Base-by-base conservation (phyloP, 306 rosid species). In the Vicia villosa region DNA sequence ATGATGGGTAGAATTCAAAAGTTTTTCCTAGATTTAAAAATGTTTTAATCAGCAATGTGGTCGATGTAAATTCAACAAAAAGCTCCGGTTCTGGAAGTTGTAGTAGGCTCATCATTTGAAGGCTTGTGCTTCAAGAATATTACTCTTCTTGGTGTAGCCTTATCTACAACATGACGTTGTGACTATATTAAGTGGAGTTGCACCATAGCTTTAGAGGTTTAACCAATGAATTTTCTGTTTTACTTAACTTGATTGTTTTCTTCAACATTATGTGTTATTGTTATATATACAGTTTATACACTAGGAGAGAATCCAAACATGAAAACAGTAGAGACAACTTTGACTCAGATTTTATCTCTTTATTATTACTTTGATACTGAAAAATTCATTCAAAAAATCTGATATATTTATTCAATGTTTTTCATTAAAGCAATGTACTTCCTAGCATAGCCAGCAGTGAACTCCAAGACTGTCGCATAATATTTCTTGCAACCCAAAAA, bases 1-100 rank as follows among this genome's bases (percentile, higher is more conserved):
- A 91, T 62, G 82, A 90, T 56, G 85, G 90, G 70, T 94, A 95
- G 96, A 92, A 94, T 83, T 89, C 96, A 19, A 85, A 87, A 81
- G 95, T 97, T 41, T 68, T 91, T 73, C 99, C 99, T 12, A 84
- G 54, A 64, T 89, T 88, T 21, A 79, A 82, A 60, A 85, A 87
- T 24, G 81, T 94, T 60, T 80, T 43, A 26, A 77, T 94, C 5
- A 88, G 88, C 59, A 88, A 88, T 8, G 68, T 94, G 42, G 38
- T 80, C 8, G 87, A 96, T 63, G 65, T 91, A 34, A 91, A 86
- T 83, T 88, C 97, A 14, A 80, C 95, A 3, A 90, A n/a, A 84
- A 79, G 92, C 92, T 5, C 91, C 97, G 0, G 82, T 84, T 68
- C 70, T 94, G 80, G 80, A 81, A 71, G 97, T 92, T 61, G 70